Evolutionary conservation across 2,329 filamentous ascomycete genomes (phyloP).

Genomic region (Xylariales sp.): DNA sequence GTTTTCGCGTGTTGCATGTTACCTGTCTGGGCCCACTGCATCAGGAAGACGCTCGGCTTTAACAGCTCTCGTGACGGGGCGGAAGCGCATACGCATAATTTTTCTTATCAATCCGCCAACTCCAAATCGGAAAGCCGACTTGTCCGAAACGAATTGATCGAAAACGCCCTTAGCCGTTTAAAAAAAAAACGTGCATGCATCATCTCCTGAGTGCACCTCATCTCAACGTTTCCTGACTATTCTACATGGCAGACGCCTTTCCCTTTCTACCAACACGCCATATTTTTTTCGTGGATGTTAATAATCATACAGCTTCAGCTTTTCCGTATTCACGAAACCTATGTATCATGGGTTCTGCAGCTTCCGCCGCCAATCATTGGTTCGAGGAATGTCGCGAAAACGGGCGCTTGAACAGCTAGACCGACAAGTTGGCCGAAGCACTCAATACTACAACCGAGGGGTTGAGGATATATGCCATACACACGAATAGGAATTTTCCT

Average conservation of each 20-base stretch:
- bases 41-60: constrained; percentile 17
- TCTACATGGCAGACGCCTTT: constrained; percentile 30
- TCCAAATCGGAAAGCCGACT: constrained; percentile 17
- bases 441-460: constrained; percentile 13
- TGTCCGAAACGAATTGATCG: constrained; percentile 23
- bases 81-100: not conserved
- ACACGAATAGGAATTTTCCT: not conserved
- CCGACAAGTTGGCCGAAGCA: constrained; percentile 14
- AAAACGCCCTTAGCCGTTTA: constrained; percentile 17
- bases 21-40: constrained; percentile 15
- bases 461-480: constrained; percentile 12
- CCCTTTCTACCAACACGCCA: constrained; percentile 20
- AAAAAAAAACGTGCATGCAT: constrained; percentile 12
- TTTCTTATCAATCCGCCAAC: constrained; percentile 12
- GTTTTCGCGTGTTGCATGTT: not conserved
- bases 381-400: constrained; percentile 1
- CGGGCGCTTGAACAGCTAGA: constrained; percentile 3
- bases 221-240: constrained; percentile 22
- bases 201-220: constrained; percentile 11
- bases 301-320: constrained; percentile 40
- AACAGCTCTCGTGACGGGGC: constrained; percentile 3
- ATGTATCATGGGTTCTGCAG: constrained; percentile 4
- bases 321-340: constrained; percentile 3
- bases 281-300: constrained; percentile 23
- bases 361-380: not conserved